Conservation (phyloP, 805 yeast species). For the Jamesozyma piceae region DNA sequence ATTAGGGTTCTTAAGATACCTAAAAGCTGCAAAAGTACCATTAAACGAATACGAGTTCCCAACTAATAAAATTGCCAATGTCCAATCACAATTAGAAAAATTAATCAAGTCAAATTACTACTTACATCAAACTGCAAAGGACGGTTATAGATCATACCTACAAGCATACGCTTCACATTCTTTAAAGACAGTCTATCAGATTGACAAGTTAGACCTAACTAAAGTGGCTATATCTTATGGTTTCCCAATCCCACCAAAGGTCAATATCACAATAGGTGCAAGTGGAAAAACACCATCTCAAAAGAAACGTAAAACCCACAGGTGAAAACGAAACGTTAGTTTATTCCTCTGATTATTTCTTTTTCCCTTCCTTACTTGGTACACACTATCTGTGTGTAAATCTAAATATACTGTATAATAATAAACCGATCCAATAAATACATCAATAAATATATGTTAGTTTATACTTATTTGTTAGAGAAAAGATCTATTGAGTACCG, state of each 20-base stretch:
- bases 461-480: no score
- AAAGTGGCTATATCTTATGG: slow-evolving; percentile 96
- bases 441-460: not conserved
- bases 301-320: slow-evolving; percentile 6
- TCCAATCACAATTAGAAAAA: slow-evolving; percentile 87
- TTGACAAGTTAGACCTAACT: slow-evolving; percentile 85
- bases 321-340: no score
- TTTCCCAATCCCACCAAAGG: slow-evolving; percentile 91
- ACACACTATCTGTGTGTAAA: no score
- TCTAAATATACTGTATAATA: slow-evolving; percentile 2
- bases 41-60: slow-evolving; percentile 97
- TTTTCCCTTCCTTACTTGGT: not conserved
- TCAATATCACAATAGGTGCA: slow-evolving; percentile 90
- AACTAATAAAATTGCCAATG: slow-evolving; percentile 85
- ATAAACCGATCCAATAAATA: not conserved
- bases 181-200: slow-evolving; percentile 90
- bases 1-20: slow-evolving; percentile 85
- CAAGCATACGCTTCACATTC: slow-evolving; percentile 98
- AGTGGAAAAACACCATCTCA: slow-evolving; percentile 53
- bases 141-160: slow-evolving; percentile 91
- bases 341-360: no score
- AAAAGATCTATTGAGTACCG: no score
- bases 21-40: slow-evolving; percentile 96
- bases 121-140: slow-evolving; percentile 92
- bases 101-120: slow-evolving; percentile 85